Conservation (phyloP, 2,329 filamentous ascomycete genomes). For the Aspergillus novofumigatus region DNA sequence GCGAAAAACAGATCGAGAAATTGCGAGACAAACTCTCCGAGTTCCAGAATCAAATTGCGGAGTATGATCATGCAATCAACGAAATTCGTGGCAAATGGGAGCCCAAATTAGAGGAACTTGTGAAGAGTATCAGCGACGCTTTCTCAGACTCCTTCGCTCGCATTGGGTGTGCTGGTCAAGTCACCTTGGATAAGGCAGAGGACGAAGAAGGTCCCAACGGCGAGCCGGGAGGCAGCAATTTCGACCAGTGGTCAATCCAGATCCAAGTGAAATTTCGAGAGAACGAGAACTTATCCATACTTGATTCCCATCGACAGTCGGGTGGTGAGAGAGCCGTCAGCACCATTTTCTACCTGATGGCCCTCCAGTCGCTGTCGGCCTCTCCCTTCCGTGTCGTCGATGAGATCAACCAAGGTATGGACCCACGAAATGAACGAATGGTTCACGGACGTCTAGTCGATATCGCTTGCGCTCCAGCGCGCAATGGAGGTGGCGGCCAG, state of each 20-base stretch:
- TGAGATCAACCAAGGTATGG: conserved; percentile 99
- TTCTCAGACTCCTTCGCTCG: conserved; percentile 92
- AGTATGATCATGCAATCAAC: conserved; percentile 56
- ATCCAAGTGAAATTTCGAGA: conserved; percentile 94
- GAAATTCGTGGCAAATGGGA: conserved; percentile 74
- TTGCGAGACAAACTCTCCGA: conserved; percentile 57
- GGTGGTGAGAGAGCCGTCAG: conserved; percentile 94
- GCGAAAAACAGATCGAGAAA: conserved; percentile 64
- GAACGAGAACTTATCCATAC: conserved; percentile 74
- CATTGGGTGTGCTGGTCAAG: conserved; percentile 91
- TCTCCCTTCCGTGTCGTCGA: conserved; percentile 97
- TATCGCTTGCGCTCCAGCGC: conserved; percentile 69
- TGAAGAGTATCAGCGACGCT: conserved; percentile 78
- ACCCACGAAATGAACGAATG: conserved; percentile 95
- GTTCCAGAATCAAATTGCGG: conserved; percentile 52
- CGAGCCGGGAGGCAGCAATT: conserved; percentile 59
- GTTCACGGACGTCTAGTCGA: conserved; percentile 98
- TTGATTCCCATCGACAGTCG: conserved; percentile 90
- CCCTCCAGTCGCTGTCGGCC: conserved; percentile 85
- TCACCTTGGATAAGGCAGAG: conserved; percentile 71
- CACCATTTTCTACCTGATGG: conserved; percentile 99
- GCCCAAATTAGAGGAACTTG: conserved; percentile 71
- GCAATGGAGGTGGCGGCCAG: conserved; percentile 52
- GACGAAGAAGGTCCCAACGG: conserved; percentile 30
- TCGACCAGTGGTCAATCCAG: conserved; percentile 88